These are phyloP conservation scores for Russula lepida DNA, from an alignment of 768 basidiomycete genomes.

Conservation along the genomic window DNA sequence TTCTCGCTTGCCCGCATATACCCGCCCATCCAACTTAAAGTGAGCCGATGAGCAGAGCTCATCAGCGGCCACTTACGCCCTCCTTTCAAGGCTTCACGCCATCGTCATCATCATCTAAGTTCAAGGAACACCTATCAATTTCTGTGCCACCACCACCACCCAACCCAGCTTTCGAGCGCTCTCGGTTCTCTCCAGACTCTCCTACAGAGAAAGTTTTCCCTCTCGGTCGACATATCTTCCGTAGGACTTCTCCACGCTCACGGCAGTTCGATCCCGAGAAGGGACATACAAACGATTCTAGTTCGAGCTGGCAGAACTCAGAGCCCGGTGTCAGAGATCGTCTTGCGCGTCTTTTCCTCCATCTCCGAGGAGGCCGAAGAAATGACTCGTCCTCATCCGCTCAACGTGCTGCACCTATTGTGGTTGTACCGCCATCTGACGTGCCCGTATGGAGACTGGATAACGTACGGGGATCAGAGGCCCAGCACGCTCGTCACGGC, in stretches of 20 bases:
- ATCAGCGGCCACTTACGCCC: neutral
- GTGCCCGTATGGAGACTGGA: constrained; percentile 32
- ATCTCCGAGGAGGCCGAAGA: constrained; percentile 28
- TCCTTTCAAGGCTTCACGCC: neutral
- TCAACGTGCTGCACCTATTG: constrained; percentile 26
- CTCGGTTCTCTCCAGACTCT: constrained; percentile 40
- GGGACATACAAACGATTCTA: constrained; percentile 13
- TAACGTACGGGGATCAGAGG: constrained; percentile 30
- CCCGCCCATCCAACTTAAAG: neutral
- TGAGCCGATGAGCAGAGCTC: constrained; percentile 11
- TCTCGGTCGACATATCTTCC: constrained; percentile 23
- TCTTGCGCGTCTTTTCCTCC: constrained; percentile 33
- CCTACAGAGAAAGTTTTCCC: constrained; percentile 22
- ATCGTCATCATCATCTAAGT: neutral
- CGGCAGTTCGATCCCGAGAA: constrained; percentile 20
- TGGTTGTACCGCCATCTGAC: constrained; percentile 21
- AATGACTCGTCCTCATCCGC: constrained; percentile 1
- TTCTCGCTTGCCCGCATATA: neutral
- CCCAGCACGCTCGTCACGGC: constrained; percentile 22
- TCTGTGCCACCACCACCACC: constrained; percentile 20
- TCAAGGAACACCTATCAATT: constrained; percentile 17
- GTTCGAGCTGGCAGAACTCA: constrained; percentile 16
- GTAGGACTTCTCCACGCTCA: constrained; percentile 22
- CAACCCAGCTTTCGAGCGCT: constrained; percentile 26
- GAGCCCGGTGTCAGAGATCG: constrained; percentile 24